A percentile compares a stretch with the other conserved stretches of the same genome.
Evolutionary conservation across 1,139 yeast species (phyloP).

Genomic region (Saccharomyces hybrid): DNA sequence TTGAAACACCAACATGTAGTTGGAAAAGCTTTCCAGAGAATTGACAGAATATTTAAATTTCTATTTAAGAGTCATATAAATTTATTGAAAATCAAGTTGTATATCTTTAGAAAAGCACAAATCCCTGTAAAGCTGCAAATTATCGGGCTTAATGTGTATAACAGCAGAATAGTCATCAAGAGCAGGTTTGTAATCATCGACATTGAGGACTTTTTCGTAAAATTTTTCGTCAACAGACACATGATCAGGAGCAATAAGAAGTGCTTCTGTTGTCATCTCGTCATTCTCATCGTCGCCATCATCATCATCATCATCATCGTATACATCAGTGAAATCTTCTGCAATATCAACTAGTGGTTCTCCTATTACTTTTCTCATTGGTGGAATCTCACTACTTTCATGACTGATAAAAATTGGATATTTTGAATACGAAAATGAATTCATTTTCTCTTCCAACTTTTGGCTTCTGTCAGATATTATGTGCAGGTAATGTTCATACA

Average conservation of each 20-base stretch:
- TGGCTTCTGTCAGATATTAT: background rate
- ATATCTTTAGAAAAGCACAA: background rate
- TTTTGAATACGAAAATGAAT: background rate
- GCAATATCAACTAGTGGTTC: constrained; percentile 1
- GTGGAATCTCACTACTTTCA: background rate
- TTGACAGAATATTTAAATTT: background rate
- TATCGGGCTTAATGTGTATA: background rate
- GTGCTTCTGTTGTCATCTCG: background rate
- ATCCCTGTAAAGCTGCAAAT: background rate
- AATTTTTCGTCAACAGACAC: constrained; percentile 8
- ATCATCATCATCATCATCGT: background rate
- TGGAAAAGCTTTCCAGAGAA: background rate
- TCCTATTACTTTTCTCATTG: constrained; percentile 1
- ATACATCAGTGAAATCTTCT: background rate
- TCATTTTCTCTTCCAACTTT: background rate
- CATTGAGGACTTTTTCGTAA: constrained; percentile 8
- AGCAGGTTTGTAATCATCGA: constrained; percentile 8
- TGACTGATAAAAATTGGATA: background rate
- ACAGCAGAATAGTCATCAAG: background rate
- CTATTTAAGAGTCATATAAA: background rate
- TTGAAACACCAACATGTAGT: background rate
- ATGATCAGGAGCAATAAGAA: constrained; percentile 5
- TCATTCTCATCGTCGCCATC: background rate
- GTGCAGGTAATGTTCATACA: background rate
- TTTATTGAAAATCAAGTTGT: background rate